Evolutionary conservation across 306 rosid genomes (phyloP).

Genomic region (Trifolium dubium): DNA sequence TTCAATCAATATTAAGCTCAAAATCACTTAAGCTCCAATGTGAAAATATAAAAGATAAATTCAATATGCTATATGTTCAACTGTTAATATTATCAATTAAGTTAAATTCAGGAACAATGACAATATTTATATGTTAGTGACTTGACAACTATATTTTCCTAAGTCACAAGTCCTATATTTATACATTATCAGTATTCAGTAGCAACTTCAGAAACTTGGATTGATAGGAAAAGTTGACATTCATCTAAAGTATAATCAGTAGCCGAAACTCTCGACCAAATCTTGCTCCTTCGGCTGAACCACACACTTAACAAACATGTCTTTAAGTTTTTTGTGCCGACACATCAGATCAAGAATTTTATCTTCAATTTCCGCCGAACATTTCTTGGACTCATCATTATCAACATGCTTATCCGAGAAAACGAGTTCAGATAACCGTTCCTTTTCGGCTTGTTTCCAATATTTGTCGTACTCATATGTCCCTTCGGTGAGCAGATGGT

Average conservation of each 20-base stretch:
- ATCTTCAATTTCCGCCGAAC: slow-evolving; percentile 31
- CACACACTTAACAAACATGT: slow-evolving; percentile 36
- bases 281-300: slow-evolving; percentile 30
- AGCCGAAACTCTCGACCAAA: neutral
- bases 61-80: too few relatives aligned
- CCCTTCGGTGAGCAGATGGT: slow-evolving; percentile 43
- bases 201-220: too few relatives aligned
- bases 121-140: too few relatives aligned
- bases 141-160: too few relatives aligned
- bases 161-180: too few relatives aligned
- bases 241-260: too few relatives aligned
- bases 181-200: too few relatives aligned
- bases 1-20: neutral
- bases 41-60: too few relatives aligned
- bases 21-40: too few relatives aligned
- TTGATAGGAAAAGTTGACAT: too few relatives aligned
- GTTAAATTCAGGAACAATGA: too few relatives aligned
- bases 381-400: neutral
- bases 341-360: slow-evolving; percentile 41
- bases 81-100: too few relatives aligned
- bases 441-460: slow-evolving; percentile 41
- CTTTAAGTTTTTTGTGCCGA: slow-evolving; percentile 40
- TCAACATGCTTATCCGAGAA: slow-evolving; percentile 23
- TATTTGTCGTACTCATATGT: slow-evolving; percentile 38
- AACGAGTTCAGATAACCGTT: slow-evolving; percentile 44